These are phyloP conservation scores for Penicillium sp. DNA, from an alignment of 2,329 filamentous ascomycete species.

Conservation along the genomic window DNA sequence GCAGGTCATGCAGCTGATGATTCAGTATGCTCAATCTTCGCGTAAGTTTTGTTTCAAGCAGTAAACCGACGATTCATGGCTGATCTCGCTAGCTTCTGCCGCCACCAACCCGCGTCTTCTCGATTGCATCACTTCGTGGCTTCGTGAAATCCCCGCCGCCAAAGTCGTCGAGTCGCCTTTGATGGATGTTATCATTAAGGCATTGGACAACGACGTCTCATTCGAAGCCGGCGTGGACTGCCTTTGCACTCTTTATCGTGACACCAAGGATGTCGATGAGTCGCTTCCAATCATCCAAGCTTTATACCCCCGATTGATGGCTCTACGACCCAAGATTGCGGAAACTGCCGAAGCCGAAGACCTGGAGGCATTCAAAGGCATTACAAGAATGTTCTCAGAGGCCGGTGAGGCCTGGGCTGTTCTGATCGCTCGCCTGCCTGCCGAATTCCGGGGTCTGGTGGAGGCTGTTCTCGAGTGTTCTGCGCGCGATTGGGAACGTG, in stretches of 20 bases:
- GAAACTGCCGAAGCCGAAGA: conserved; percentile 78
- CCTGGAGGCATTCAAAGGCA: conserved; percentile 76
- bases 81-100: conserved; percentile 60
- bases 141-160: conserved; percentile 82
- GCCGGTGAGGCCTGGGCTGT: conserved; percentile 94
- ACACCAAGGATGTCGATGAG: conserved; percentile 92
- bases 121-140: conserved; percentile 95
- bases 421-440: conserved; percentile 78
- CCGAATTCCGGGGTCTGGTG: conserved; percentile 78
- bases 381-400: conserved; percentile 88
- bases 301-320: conserved; percentile 77
- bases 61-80: conserved; percentile 6
- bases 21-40: conserved; percentile 88
- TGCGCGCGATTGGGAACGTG: conserved; percentile 78
- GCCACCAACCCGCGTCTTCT: conserved; percentile 85
- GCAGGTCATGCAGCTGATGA: conserved; percentile 81
- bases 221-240: conserved; percentile 90
- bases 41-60: conserved; percentile 51
- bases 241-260: conserved; percentile 83
- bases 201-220: conserved; percentile 70
- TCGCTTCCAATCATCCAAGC: conserved; percentile 76
- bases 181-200: conserved; percentile 75
- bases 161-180: conserved; percentile 83
- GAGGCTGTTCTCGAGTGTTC: conserved; percentile 92
- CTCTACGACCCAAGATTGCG: conserved; percentile 72